Percentiles rank a stretch among this genome's conserved stretches.
Conservation (phyloP, 139 green algal genomes). For the Chlamydomonas incerta region DNA sequence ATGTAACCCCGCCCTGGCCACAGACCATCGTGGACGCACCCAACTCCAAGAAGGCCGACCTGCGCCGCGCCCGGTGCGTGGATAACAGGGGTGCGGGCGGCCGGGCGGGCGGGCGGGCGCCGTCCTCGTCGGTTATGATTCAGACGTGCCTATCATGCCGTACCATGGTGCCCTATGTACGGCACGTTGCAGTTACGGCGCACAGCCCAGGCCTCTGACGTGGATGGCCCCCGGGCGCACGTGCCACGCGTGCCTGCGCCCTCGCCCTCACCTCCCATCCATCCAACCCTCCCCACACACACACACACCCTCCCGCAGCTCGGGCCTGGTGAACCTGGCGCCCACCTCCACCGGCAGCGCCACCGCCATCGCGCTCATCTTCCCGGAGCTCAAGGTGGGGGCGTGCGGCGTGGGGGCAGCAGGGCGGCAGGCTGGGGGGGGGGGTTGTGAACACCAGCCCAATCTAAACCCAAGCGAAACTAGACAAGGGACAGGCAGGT, state of each 20-base stretch:
- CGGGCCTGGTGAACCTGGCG: slow-evolving; percentile 84
- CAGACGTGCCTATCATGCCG: no score
- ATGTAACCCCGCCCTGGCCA: no score
- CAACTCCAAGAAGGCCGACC: slow-evolving; percentile 89
- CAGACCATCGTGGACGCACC: slow-evolving; percentile 87
- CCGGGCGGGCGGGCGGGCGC: no score
- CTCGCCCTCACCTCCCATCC: not conserved
- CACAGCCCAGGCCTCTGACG: no score
- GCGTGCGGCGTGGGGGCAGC: not conserved
- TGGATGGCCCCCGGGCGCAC: not conserved
- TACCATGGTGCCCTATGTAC: no score
- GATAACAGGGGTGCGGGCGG: no score
- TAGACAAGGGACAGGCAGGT: no score
- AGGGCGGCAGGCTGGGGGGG: no score
- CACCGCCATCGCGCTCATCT: slow-evolving; percentile 91
- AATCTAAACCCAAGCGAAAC: no score
- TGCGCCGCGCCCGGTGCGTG: slow-evolving; percentile 74
- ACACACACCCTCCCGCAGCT: slow-evolving; percentile 41
- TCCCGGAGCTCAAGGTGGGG: slow-evolving; percentile 84
- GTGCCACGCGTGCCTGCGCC: not conserved
- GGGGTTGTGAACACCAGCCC: no score
- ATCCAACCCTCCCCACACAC: not conserved
- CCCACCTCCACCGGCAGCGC: slow-evolving; percentile 88
- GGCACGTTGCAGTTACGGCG: no score
- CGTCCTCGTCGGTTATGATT: no score